Percentiles rank a stretch among this genome's conserved stretches.
Evolutionary conservation across 441 rosid species (phyloP).

Genomic region (Macaranga tanarius): DNA sequence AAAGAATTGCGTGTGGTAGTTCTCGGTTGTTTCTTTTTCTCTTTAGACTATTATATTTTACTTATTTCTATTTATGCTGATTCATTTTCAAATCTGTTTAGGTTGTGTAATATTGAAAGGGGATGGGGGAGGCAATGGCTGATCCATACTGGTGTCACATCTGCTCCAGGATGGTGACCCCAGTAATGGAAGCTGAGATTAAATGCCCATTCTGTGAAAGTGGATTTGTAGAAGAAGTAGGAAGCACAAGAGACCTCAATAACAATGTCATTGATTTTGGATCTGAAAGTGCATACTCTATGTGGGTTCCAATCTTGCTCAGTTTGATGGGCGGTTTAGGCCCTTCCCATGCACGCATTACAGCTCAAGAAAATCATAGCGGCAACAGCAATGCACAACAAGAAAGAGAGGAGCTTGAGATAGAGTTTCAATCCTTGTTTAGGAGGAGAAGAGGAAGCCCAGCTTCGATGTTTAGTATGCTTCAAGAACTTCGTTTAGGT

Average conservation of each 20-base stretch:
- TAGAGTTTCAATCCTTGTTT: conserved; percentile 38
- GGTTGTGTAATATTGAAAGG: not conserved
- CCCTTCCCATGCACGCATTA: conserved; percentile 22
- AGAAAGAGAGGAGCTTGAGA: conserved; percentile 34
- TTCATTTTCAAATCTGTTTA: not conserved
- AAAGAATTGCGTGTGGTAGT: not conserved
- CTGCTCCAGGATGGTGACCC: conserved; percentile 46
- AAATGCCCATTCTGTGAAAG: conserved; percentile 53
- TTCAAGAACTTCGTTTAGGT: conserved; percentile 26
- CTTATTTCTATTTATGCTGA: not conserved
- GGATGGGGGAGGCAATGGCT: conserved; percentile 43
- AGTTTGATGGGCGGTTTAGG: conserved; percentile 45
- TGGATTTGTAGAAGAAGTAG: conserved; percentile 53
- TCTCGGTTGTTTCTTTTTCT: not conserved
- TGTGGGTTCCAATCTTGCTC: conserved; percentile 52
- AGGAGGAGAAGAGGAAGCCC: conserved; percentile 39
- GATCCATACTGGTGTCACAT: conserved; percentile 49
- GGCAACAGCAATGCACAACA: conserved; percentile 15
- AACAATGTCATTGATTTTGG: conserved; percentile 27
- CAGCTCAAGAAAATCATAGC: conserved; percentile 22
- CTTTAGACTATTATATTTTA: not conserved
- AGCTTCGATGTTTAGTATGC: conserved; percentile 28
- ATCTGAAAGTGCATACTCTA: conserved; percentile 41
- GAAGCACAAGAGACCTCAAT: conserved; percentile 21
- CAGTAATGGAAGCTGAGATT: conserved; percentile 35